Evolutionary conservation across 306 rosid species (phyloP).

Genomic region (Erythrophleum fordii): DNA sequence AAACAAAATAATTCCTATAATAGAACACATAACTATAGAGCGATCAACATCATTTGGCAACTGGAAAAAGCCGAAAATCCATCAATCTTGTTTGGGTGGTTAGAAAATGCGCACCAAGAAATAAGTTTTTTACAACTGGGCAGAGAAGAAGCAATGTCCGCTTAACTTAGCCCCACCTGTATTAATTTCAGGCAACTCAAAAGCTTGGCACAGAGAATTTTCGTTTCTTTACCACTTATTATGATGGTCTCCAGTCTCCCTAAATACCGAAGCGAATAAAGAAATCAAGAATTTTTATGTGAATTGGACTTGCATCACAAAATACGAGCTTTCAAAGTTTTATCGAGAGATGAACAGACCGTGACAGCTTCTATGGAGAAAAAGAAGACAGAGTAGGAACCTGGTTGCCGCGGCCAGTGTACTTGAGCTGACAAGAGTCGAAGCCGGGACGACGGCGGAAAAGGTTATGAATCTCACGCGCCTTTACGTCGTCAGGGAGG

Average conservation of each 20-base stretch:
- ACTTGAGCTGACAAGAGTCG: constrained; percentile 96
- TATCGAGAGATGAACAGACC: constrained; percentile 22
- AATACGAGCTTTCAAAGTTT: not conserved
- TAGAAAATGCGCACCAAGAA: not conserved
- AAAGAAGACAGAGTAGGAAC: constrained; percentile 27
- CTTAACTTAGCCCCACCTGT: not conserved
- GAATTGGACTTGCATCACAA: not conserved
- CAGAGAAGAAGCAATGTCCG: not conserved
- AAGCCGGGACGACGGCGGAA: constrained; percentile 95
- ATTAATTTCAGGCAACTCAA: constrained; percentile 4
- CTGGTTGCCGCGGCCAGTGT: constrained; percentile 97
- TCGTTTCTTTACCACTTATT: not conserved
- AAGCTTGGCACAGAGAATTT: not conserved
- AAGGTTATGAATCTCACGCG: constrained; percentile 98
- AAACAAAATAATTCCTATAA: not conserved
- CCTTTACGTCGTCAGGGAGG: constrained; percentile 92
- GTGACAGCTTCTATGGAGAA: not conserved
- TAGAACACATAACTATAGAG: too few species aligned
- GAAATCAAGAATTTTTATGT: not conserved
- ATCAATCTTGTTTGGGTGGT: not conserved
- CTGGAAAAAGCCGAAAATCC: not conserved
- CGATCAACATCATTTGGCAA: not conserved
- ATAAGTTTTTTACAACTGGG: too few species aligned
- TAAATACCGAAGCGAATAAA: not conserved
- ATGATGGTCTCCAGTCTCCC: not conserved